phyloP scores from a whole-genome alignment of 2,329 filamentous ascomycete species.

The Botryosphaeria dothidea region DNA sequence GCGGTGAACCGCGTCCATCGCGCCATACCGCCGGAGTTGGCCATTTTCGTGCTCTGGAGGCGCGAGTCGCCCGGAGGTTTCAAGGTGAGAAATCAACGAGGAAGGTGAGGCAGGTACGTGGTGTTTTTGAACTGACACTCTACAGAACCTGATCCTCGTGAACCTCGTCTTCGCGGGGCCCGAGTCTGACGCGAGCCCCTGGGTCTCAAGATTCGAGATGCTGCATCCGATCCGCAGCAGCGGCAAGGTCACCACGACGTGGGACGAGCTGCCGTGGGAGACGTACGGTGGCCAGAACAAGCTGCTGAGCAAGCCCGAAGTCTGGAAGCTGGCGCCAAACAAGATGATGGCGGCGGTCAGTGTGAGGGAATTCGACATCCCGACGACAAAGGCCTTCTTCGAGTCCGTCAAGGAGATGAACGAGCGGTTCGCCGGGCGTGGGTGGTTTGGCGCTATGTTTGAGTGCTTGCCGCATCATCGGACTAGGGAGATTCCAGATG shows the following conservation, averaged over 20 bases:
- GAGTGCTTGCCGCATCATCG: slow-evolving; percentile 7
- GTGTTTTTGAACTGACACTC: neutral
- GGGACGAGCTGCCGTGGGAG: slow-evolving; percentile 6
- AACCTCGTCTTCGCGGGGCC: slow-evolving; percentile 1
- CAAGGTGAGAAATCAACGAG: neutral
- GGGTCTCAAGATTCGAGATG: neutral
- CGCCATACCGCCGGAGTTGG: neutral
- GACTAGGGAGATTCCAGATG: slow-evolving; percentile 2
- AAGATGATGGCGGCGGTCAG: slow-evolving; percentile 14
- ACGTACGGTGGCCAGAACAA: slow-evolving; percentile 13
- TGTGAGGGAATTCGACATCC: neutral
- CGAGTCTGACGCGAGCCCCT: neutral
- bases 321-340: slow-evolving; percentile 6
- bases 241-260: neutral
- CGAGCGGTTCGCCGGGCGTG: neutral
- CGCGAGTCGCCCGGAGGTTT: neutral
- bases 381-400: slow-evolving; percentile 10
- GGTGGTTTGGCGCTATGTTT: slow-evolving; percentile 12
- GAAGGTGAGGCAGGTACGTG: neutral
- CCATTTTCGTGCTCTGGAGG: slow-evolving; percentile 4
- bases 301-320: slow-evolving; percentile 7
- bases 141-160: neutral
- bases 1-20: neutral
- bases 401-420: slow-evolving; percentile 10
- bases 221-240: neutral